Evolutionary conservation across 2,329 filamentous ascomycete species (phyloP).

Genomic region (Calonectria pseudoreteaudii): DNA sequence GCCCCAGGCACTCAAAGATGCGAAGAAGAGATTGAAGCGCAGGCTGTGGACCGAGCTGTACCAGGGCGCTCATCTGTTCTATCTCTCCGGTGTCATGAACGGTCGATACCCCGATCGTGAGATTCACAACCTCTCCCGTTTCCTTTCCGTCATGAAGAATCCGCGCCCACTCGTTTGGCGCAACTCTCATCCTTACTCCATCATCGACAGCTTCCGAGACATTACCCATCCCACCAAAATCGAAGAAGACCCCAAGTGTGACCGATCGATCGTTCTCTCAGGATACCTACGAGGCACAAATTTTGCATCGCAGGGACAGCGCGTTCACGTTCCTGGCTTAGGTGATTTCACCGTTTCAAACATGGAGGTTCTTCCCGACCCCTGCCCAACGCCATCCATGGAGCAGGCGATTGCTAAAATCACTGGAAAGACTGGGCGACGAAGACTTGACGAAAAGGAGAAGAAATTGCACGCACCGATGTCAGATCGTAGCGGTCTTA

Average conservation of each 20-base stretch:
- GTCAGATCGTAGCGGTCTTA: slow-evolving; percentile 95
- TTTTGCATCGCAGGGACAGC: slow-evolving; percentile 85
- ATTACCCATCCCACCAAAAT: slow-evolving; percentile 93
- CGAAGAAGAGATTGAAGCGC: slow-evolving; percentile 97
- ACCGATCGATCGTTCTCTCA: slow-evolving; percentile 90
- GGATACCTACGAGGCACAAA: slow-evolving; percentile 96
- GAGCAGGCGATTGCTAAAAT: slow-evolving; percentile 88
- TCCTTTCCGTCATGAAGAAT: slow-evolving; percentile 99
- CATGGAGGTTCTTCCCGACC: slow-evolving; percentile 91
- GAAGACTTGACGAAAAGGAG: slow-evolving; percentile 93
- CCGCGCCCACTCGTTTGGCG: slow-evolving; percentile 96
- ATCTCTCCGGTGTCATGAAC: slow-evolving; percentile 95
- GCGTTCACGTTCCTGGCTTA: slow-evolving; percentile 91
- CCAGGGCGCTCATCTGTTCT: slow-evolving; percentile 96
- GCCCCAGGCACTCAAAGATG: slow-evolving; percentile 88
- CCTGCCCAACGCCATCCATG: slow-evolving; percentile 93
- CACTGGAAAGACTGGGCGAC: slow-evolving; percentile 83
- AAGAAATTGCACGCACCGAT: slow-evolving; percentile 97
- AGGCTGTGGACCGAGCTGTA: slow-evolving; percentile 97
- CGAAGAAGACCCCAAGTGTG: slow-evolving; percentile 88
- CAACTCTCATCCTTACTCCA: slow-evolving; percentile 93
- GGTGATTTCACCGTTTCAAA: slow-evolving; percentile 87
- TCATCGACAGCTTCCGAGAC: slow-evolving; percentile 95
- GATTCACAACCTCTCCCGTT: slow-evolving; percentile 93
- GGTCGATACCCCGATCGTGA: slow-evolving; percentile 97